phyloP scores from a whole-genome alignment of 2,329 filamentous ascomycete genomes.

The Dendrostoma leiphaemia region DNA sequence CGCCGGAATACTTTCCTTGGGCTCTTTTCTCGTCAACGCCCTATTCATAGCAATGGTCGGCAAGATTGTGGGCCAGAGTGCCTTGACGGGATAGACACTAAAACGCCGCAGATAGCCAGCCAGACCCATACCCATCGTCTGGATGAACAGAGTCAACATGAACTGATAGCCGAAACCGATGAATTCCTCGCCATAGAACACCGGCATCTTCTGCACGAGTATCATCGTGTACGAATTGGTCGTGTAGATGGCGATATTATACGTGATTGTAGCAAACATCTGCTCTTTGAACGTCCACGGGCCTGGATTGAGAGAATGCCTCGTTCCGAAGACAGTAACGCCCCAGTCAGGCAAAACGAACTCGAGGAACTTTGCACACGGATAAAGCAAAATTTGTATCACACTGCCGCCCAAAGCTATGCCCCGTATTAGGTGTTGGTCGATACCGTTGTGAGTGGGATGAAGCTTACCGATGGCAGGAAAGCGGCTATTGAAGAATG shows the following conservation, averaged over 20 bases:
- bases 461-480: constrained; percentile 33
- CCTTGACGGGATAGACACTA: constrained; percentile 36
- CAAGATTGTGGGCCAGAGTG: constrained; percentile 42
- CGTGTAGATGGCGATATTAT: constrained; percentile 34
- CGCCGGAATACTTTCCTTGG: constrained; percentile 37
- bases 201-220: constrained; percentile 31
- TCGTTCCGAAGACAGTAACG: constrained; percentile 37
- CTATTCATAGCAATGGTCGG: constrained; percentile 35
- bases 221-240: constrained; percentile 35
- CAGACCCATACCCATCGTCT: constrained; percentile 43
- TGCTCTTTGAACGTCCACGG: constrained; percentile 43
- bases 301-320: constrained; percentile 38
- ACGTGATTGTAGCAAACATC: constrained; percentile 40
- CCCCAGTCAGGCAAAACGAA: constrained; percentile 43
- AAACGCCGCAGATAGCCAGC: constrained; percentile 38
- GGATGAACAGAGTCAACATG: constrained; percentile 37
- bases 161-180: constrained; percentile 40
- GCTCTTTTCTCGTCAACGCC: constrained; percentile 31
- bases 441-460: not conserved
- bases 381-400: constrained; percentile 46
- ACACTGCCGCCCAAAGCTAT: constrained; percentile 31
- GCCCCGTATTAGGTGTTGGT: constrained; percentile 14
- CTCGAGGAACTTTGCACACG: constrained; percentile 43
- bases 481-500: constrained; percentile 40
- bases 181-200: constrained; percentile 41